Conservation (phyloP, 495 filamentous ascomycete genomes). For the Xylaria intraflava region DNA sequence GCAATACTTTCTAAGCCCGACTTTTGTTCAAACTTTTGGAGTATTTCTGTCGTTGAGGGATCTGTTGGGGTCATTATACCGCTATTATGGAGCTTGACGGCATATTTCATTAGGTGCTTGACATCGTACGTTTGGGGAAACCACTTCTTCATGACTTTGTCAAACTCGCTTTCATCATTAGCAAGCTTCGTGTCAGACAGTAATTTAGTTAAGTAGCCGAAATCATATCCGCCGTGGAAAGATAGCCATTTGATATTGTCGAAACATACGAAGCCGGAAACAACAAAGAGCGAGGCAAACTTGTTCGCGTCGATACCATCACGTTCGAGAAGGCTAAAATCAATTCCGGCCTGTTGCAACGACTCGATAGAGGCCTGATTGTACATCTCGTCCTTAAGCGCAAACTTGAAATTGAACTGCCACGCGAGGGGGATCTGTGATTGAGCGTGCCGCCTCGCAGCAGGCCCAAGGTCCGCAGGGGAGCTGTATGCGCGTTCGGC, state of each 20-base stretch:
- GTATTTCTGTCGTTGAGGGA: slow-evolving; percentile 55
- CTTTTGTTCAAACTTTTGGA: slow-evolving; percentile 75
- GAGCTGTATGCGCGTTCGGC: slow-evolving; percentile 53
- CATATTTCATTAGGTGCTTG: slow-evolving; percentile 87
- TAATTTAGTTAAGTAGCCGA: slow-evolving; percentile 92
- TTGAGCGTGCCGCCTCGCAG: slow-evolving; percentile 40
- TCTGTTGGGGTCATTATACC: slow-evolving; percentile 61
- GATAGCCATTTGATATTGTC: slow-evolving; percentile 92
- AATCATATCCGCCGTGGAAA: slow-evolving; percentile 98
- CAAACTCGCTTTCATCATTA: slow-evolving; percentile 80
- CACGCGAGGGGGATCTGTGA: slow-evolving; percentile 78
- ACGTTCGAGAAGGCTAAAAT: slow-evolving; percentile 72
- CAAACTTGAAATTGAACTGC: slow-evolving; percentile 99
- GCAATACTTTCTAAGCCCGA: slow-evolving; percentile 88
- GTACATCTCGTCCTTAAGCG: slow-evolving; percentile 92
- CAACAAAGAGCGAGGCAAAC: slow-evolving; percentile 83
- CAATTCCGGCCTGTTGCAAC: slow-evolving; percentile 76
- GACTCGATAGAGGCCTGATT: slow-evolving; percentile 86
- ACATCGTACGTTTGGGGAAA: slow-evolving; percentile 93
- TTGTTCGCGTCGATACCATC: slow-evolving; percentile 87
- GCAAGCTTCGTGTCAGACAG: slow-evolving; percentile 74
- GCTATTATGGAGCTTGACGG: slow-evolving; percentile 54
- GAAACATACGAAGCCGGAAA: slow-evolving; percentile 81
- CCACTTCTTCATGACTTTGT: slow-evolving; percentile 75
- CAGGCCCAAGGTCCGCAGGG: slow-evolving; percentile 43